phyloP scores from a whole-genome alignment of 2,329 filamentous ascomycete genomes.

The Aspergillus eucalypticola region DNA sequence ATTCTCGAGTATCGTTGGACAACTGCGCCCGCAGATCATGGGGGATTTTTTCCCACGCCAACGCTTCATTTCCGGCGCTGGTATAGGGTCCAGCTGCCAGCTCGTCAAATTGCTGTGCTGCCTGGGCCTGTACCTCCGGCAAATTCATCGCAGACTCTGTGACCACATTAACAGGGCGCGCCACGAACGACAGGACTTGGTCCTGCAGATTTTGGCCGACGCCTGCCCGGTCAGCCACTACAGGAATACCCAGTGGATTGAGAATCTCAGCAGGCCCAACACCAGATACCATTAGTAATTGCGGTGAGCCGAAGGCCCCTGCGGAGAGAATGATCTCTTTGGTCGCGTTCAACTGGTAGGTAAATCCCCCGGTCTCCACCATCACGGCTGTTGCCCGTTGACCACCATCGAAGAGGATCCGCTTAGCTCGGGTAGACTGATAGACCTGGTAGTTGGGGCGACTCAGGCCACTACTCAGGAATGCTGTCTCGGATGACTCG shows the following conservation, averaged over 20 bases:
- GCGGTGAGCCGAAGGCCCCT: slow-evolving; percentile 43
- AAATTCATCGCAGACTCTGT: slow-evolving; percentile 22
- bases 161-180: slow-evolving; percentile 27
- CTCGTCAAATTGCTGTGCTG: slow-evolving; percentile 2
- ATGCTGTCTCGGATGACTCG: slow-evolving; percentile 19
- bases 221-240: slow-evolving; percentile 49
- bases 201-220: slow-evolving; percentile 48
- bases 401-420: slow-evolving; percentile 12
- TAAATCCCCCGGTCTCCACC: slow-evolving; percentile 3
- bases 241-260: slow-evolving; percentile 39
- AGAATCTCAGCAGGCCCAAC: slow-evolving; percentile 47
- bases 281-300: slow-evolving; percentile 52
- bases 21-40: neutral
- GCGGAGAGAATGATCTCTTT: slow-evolving; percentile 49
- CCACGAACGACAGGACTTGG: slow-evolving; percentile 27
- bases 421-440: slow-evolving; percentile 9
- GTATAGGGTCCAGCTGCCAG: neutral
- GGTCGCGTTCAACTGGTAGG: slow-evolving; percentile 7
- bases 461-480: neutral
- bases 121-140: neutral
- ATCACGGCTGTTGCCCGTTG: slow-evolving; percentile 9
- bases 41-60: slow-evolving; percentile 16
- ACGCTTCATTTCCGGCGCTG: slow-evolving; percentile 5
- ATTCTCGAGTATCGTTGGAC: neutral
- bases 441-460: slow-evolving; percentile 17